Evolutionary conservation across 371 early-diverging fungal genomes (phyloP).

Genomic region (Syncephalastrum racemosum): DNA sequence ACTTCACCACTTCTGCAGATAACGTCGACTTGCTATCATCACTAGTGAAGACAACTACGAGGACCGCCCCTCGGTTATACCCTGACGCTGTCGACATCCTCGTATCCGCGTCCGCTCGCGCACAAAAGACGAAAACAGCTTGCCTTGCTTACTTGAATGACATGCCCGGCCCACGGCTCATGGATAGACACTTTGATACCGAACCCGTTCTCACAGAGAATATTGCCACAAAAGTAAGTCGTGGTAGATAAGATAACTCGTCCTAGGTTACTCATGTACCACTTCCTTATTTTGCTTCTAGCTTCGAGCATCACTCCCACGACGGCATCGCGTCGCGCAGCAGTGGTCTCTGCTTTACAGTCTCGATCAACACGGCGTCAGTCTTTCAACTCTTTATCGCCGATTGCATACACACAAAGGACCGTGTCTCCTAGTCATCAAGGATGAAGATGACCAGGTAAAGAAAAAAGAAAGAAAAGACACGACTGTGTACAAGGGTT

Average conservation of each 20-base stretch:
- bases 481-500: constrained; percentile 6
- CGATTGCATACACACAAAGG: constrained; percentile 58
- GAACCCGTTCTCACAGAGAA: constrained; percentile 51
- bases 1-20: no score
- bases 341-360: constrained; percentile 85
- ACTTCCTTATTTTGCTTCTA: constrained; percentile 9
- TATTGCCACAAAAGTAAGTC: constrained; percentile 45
- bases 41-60: no score
- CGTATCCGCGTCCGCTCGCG: constrained; percentile 14
- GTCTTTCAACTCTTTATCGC: constrained; percentile 75
- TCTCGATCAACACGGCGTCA: constrained; percentile 91
- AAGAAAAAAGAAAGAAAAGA: constrained; percentile 10
- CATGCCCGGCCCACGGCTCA: constrained; percentile 27
- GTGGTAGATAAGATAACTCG: background rate
- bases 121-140: constrained; percentile 10
- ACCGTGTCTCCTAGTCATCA: constrained; percentile 69
- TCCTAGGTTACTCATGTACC: background rate
- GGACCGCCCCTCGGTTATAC: no score
- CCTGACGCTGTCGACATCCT: constrained; percentile 19
- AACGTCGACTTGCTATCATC: no score
- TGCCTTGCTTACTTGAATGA: constrained; percentile 10
- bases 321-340: constrained; percentile 58
- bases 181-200: constrained; percentile 47
- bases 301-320: constrained; percentile 52
- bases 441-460: constrained; percentile 64